Percentiles rank a stretch among this genome's conserved stretches.
Evolutionary conservation across 768 basidiomycete genomes (phyloP).

Genomic region (Clitopilus hobsonii): DNA sequence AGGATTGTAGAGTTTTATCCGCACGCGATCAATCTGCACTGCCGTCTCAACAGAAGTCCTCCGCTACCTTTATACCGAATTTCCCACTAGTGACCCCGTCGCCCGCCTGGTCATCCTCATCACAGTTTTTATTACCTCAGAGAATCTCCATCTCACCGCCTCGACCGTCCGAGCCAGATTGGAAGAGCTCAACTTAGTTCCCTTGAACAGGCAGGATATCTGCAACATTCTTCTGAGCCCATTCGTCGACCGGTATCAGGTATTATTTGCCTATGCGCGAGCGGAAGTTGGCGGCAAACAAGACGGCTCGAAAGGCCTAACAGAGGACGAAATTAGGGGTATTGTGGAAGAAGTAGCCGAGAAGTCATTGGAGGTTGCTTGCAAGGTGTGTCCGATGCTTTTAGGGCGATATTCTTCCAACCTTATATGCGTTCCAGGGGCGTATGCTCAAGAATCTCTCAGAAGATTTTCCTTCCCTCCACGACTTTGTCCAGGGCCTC

Average conservation of each 20-base stretch:
- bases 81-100: conserved; percentile 53
- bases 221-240: conserved; percentile 62
- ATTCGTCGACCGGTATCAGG: conserved; percentile 56
- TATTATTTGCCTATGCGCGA: conserved; percentile 46
- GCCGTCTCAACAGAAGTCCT: conserved; percentile 45
- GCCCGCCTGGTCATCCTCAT: conserved; percentile 75
- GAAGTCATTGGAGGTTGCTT: conserved; percentile 56
- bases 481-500: conserved; percentile 35
- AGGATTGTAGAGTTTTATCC: conserved; percentile 55
- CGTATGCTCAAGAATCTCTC: conserved; percentile 59
- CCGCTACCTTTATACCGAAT: conserved; percentile 61
- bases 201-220: conserved; percentile 54
- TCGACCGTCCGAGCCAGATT: conserved; percentile 42
- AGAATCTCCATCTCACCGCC: conserved; percentile 25
- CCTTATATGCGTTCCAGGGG: conserved; percentile 35
- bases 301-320: conserved; percentile 37
- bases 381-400: conserved; percentile 38
- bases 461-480: conserved; percentile 40
- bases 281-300: conserved; percentile 27
- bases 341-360: conserved; percentile 58
- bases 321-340: conserved; percentile 31
- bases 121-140: conserved; percentile 49
- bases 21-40: conserved; percentile 60
- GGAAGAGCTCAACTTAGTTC: conserved; percentile 49
- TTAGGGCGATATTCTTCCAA: neutral